Evolutionary conservation across 2,329 filamentous ascomycete genomes (phyloP), one percentile per base, ranked within the genome.

Genomic region (Pseudonectria buxi): DNA sequence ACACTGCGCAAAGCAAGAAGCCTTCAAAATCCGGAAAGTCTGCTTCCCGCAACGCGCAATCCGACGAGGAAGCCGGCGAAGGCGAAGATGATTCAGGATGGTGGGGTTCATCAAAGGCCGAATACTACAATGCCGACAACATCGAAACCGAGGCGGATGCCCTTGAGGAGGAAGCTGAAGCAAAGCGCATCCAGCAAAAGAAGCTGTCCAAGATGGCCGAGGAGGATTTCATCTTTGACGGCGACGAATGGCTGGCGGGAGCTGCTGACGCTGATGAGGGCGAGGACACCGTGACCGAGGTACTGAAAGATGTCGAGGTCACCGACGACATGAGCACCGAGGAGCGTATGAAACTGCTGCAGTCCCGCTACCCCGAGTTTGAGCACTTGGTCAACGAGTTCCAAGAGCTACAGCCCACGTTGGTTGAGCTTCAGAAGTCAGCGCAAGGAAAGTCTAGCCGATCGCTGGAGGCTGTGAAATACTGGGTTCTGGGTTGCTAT

Each of bases 201-300:
- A 90, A 92, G 56, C 63, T 96, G 15, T 74, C 87, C 49, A 81
- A 83, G 47, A 92, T 98, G 85, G 77, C 79, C 6, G 89, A 94
- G 48, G 83, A 84, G 26, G 92, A 98, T 57, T 98, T 95, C 55
- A 82, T 87, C 7, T 94, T 96, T 46, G 88, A 96, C 51, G 86
- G 94, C 54, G 74, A 78, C 28, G 88, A 94, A 48, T 96, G 90
- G 92, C 58, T 81, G 26, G 77, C 74, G 16, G 65, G 71, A 12
- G 72, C 70, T 3, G 68, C 68, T 12, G 67, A 69, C 14, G 66
- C 65, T 2, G 67, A 69, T 2, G 67, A 69, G 24, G 67, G 68
- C 39, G 68, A 65, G 45, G 75, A 78, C 12, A 73, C 81, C n/a
- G 77, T 94, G 10, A 92, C 81, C 4, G 87, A 96, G 57, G 76